Conservation (phyloP, 345 rosid genomes). For the Physaria fendleri region DNA sequence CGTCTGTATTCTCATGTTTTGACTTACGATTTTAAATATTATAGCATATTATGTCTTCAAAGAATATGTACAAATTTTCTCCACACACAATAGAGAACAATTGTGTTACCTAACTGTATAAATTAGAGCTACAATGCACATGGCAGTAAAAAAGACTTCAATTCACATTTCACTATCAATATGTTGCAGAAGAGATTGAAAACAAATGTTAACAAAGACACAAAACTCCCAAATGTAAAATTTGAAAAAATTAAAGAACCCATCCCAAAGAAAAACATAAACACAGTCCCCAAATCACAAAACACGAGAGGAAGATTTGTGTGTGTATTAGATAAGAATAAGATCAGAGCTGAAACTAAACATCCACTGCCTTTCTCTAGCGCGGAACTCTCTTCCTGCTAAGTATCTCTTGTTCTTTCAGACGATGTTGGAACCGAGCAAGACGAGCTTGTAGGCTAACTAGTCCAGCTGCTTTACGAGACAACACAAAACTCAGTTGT, state of each 20-base stretch:
- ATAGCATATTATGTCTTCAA: neutral
- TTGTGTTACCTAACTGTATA: neutral
- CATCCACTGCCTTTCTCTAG: neutral
- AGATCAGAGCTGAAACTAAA: slow-evolving; percentile 4
- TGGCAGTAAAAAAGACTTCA: neutral
- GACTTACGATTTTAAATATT: too few species aligned
- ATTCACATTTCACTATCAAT: slow-evolving; percentile 20
- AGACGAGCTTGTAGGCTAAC: slow-evolving; percentile 95
- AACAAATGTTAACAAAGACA: slow-evolving; percentile 13
- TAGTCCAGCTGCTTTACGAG: slow-evolving; percentile 91
- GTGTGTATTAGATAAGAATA: slow-evolving; percentile 16
- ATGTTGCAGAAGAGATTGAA: slow-evolving; percentile 6
- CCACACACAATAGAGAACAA: too few species aligned
- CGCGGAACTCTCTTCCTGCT: slow-evolving; percentile 79
- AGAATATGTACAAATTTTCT: neutral
- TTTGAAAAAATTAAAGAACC: neutral
- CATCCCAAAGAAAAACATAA: neutral
- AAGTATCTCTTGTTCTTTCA: slow-evolving; percentile 88
- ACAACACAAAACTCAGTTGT: slow-evolving; percentile 82
- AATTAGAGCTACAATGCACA: neutral
- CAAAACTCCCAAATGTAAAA: slow-evolving; percentile 1
- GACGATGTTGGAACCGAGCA: slow-evolving; percentile 92
- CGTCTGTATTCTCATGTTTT: too few species aligned
- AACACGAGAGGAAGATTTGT: slow-evolving; percentile 12
- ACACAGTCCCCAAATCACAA: slow-evolving; percentile 23